These are phyloP conservation scores for Euphorbia corollata DNA, from an alignment of 441 rosid genomes.

Conservation along the genomic window DNA sequence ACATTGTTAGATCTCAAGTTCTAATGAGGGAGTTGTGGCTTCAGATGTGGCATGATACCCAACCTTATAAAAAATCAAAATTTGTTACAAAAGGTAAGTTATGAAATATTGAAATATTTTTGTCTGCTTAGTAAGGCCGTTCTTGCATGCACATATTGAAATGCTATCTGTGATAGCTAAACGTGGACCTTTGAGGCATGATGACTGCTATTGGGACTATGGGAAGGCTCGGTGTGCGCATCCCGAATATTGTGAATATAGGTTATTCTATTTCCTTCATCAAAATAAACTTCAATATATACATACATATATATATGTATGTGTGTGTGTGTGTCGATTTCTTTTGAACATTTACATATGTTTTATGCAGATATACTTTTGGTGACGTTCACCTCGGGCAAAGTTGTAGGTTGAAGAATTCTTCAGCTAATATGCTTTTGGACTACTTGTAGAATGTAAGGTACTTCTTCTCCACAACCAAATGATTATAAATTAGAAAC, in stretches of 20 bases:
- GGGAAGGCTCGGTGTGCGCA: slow-evolving; percentile 96
- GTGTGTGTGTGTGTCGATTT: too few relatives aligned
- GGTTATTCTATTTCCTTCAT: slow-evolving; percentile 34
- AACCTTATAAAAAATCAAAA: slow-evolving; percentile 47
- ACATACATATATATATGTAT: too few relatives aligned
- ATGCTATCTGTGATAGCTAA: slow-evolving; percentile 16
- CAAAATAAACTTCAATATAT: background rate
- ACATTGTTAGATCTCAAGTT: slow-evolving; percentile 78
- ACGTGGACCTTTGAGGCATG: slow-evolving; percentile 90
- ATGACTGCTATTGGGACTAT: slow-evolving; percentile 95
- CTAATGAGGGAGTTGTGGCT: slow-evolving; percentile 99
- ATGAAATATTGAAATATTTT: background rate
- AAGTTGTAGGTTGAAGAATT: slow-evolving; percentile 90
- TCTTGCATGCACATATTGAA: slow-evolving; percentile 13
- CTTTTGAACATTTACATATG: background rate
- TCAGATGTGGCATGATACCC: slow-evolving; percentile 94
- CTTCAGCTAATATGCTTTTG: slow-evolving; percentile 51
- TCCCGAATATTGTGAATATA: slow-evolving; percentile 80
- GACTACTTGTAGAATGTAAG: slow-evolving; percentile 56
- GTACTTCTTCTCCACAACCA: slow-evolving; percentile 25
- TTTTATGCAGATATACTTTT: slow-evolving; percentile 58
- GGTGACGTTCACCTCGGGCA: slow-evolving; percentile 97
- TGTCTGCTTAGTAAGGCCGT: slow-evolving; percentile 10
- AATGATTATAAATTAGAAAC: background rate
- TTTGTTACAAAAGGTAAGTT: slow-evolving; percentile 81